Evolutionary conservation across 2,329 filamentous ascomycete genomes (phyloP).

Genomic region (Thielaviopsis populi): DNA sequence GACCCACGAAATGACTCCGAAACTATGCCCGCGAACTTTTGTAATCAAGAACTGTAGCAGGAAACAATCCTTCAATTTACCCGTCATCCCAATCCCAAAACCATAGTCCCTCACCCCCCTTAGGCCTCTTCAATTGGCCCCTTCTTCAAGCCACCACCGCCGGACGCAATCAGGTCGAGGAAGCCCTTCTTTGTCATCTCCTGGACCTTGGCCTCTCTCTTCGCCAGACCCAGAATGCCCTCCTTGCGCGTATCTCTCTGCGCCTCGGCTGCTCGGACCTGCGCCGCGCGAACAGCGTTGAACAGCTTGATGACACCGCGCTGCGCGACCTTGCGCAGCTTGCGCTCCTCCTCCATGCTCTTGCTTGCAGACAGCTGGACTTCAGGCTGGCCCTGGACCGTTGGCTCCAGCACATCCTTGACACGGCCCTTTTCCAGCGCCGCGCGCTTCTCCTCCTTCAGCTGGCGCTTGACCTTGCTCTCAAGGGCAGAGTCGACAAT

Average conservation of each 20-base stretch:
- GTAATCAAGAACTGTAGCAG: slow-evolving; percentile 1
- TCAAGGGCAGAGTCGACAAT: slow-evolving; percentile 66
- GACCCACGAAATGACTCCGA: background rate
- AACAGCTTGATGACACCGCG: slow-evolving; percentile 92
- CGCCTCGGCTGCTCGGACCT: slow-evolving; percentile 73
- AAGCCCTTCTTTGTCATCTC: slow-evolving; percentile 98
- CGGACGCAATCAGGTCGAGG: slow-evolving; percentile 67
- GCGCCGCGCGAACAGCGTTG: slow-evolving; percentile 83
- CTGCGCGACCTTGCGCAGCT: slow-evolving; percentile 74
- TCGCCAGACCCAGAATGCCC: slow-evolving; percentile 62
- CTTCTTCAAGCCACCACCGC: slow-evolving; percentile 45
- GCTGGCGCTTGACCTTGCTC: slow-evolving; percentile 59
- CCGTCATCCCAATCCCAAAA: background rate
- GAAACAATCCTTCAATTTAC: background rate
- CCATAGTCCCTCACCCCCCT: slow-evolving; percentile 18
- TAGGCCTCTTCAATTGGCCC: slow-evolving; percentile 42
- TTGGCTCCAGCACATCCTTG: slow-evolving; percentile 55
- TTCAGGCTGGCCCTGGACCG: slow-evolving; percentile 7
- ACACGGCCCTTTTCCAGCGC: slow-evolving; percentile 77
- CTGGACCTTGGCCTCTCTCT: slow-evolving; percentile 74
- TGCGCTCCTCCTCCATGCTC: slow-evolving; percentile 53
- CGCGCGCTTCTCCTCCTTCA: slow-evolving; percentile 65
- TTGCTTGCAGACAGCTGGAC: slow-evolving; percentile 26
- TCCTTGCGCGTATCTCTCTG: slow-evolving; percentile 53
- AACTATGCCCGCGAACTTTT: slow-evolving; percentile 1